These are phyloP conservation scores for Ganoderma sinense DNA, from an alignment of 1,284 basidiomycete genomes.

Conservation along the genomic window DNA sequence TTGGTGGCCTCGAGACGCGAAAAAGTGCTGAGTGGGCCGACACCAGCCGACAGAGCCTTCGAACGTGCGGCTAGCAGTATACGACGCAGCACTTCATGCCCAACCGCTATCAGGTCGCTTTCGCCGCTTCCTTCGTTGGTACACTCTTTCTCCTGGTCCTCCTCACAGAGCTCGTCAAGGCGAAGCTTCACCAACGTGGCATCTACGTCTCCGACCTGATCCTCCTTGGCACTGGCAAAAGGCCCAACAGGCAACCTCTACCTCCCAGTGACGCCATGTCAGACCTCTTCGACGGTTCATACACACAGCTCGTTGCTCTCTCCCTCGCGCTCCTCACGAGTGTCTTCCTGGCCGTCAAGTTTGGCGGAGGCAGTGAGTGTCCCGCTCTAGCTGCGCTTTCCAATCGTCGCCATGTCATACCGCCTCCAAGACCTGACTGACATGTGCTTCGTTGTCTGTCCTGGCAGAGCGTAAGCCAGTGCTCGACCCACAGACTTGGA, in stretches of 20 bases:
- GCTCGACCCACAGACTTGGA: conserved; percentile 81
- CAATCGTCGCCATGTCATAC: conserved; percentile 1
- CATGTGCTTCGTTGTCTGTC: conserved; percentile 13
- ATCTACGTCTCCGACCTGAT: conserved; percentile 67
- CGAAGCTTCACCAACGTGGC: conserved; percentile 57
- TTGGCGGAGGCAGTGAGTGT: conserved; percentile 48
- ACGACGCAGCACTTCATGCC: conserved; percentile 36
- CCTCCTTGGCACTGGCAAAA: conserved; percentile 63
- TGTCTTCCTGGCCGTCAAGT: conserved; percentile 52
- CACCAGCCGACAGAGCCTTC: neutral
- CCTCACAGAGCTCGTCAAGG: conserved; percentile 49
- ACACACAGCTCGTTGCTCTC: conserved; percentile 46
- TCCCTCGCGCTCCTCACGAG: conserved; percentile 45
- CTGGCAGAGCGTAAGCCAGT: conserved; percentile 64
- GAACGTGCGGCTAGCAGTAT: neutral
- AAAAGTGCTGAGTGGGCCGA: neutral
- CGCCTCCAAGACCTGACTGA: conserved; percentile 13
- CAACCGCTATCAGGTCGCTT: conserved; percentile 58
- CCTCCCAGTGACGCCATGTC: conserved; percentile 27
- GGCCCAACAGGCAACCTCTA: conserved; percentile 9
- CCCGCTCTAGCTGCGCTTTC: conserved; percentile 7
- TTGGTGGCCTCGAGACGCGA: neutral
- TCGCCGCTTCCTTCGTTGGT: conserved; percentile 57
- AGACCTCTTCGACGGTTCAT: conserved; percentile 32
- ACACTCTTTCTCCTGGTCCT: conserved; percentile 56